Conservation (phyloP, 768 basidiomycete species). For the Boletus speciosus region DNA sequence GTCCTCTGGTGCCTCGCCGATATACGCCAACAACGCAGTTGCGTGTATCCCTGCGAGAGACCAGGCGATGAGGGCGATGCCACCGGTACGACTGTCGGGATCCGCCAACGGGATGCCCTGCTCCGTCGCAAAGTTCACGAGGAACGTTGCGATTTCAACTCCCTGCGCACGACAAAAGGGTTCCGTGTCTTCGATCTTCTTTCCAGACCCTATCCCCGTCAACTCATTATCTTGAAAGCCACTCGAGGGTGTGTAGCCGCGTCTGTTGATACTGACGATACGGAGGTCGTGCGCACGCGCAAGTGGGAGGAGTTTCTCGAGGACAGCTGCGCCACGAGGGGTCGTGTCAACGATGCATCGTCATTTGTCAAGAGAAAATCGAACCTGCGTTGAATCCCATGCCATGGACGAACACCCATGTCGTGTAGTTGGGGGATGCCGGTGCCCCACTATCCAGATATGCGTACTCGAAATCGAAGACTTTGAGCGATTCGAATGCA, state of each 20-base stretch:
- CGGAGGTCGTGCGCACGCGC: conserved; percentile 20
- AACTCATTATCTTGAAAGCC: conserved; percentile 15
- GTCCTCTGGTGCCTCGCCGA: conserved; percentile 8
- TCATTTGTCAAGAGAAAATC: not conserved
- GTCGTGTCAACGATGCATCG: not conserved
- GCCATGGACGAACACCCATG: conserved; percentile 22
- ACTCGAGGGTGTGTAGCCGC: conserved; percentile 27
- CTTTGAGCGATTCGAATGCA: conserved; percentile 8
- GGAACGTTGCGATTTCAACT: conserved; percentile 18
- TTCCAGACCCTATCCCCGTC: conserved; percentile 6
- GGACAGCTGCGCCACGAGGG: not conserved
- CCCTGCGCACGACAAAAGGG: conserved; percentile 15
- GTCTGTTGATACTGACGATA: conserved; percentile 25
- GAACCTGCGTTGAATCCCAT: conserved; percentile 22
- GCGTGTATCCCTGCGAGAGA: conserved; percentile 16
- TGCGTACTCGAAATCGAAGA: conserved; percentile 15
- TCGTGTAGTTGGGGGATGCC: conserved; percentile 15
- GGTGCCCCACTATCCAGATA: conserved; percentile 24
- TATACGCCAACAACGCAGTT: conserved; percentile 11
- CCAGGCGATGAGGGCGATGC: conserved; percentile 20
- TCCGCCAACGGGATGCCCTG: conserved; percentile 16
- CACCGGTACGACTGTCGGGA: not conserved
- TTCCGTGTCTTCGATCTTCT: conserved; percentile 16
- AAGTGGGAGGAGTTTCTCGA: conserved; percentile 22
- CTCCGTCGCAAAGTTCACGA: conserved; percentile 12